Evolutionary conservation across 2,329 filamentous ascomycete genomes (phyloP).

Genomic region (Escovopsis sp.): DNA sequence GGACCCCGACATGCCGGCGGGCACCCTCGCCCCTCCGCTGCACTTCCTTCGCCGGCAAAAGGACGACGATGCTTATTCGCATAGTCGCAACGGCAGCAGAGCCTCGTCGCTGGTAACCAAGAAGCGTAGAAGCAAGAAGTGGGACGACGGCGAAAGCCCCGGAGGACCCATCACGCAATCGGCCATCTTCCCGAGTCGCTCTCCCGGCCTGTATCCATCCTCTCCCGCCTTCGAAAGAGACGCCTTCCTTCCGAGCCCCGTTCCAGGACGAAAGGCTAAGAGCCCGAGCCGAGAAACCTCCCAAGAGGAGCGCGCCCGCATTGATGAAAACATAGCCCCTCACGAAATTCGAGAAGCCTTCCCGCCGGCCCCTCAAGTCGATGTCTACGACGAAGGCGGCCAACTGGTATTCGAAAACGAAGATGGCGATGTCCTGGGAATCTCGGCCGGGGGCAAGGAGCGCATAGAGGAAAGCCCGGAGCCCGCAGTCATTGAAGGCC

Average conservation of each 20-base stretch:
- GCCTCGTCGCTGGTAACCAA: conserved; percentile 45
- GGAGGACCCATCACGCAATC: conserved; percentile 84
- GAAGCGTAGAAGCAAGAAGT: conserved; percentile 50
- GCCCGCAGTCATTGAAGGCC: conserved; percentile 5
- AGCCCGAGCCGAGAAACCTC: conserved; percentile 13
- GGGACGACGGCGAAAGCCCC: conserved; percentile 57
- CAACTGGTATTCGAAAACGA: conserved; percentile 71
- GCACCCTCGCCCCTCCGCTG: conserved; percentile 56
- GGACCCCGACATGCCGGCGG: conserved; percentile 47
- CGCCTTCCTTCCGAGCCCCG: background rate
- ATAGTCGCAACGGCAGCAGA: conserved; percentile 38
- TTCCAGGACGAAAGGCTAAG: too few species aligned
- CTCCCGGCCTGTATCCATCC: conserved; percentile 11
- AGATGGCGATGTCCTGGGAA: conserved; percentile 71
- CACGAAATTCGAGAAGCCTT: conserved; percentile 4
- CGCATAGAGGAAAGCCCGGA: conserved; percentile 8
- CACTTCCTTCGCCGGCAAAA: conserved; percentile 72
- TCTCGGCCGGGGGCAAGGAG: conserved; percentile 24
- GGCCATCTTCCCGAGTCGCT: conserved; percentile 61
- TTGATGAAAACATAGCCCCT: conserved; percentile 9
- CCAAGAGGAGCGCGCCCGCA: conserved; percentile 10
- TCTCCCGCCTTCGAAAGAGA: conserved; percentile 16
- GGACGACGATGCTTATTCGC: conserved; percentile 53
- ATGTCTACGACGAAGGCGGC: conserved; percentile 70
- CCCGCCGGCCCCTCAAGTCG: conserved; percentile 26